Evolutionary conservation across 129 eudicot species (phyloP).

Genomic region (Lonicera japonica): DNA sequence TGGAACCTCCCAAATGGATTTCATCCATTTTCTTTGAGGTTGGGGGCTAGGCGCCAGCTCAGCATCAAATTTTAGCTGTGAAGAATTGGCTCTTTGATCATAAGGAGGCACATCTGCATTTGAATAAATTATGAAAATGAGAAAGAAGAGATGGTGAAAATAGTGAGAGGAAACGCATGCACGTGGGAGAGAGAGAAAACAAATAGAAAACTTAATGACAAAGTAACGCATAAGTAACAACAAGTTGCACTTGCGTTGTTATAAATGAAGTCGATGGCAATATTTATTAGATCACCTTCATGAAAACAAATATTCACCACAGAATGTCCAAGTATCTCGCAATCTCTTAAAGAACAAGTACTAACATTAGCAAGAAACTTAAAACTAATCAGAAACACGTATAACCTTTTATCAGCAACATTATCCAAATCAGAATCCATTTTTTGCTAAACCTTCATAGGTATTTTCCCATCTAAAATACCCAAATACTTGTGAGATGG

Average conservation of each 20-base stretch:
- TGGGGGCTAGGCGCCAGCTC: constrained; percentile 26
- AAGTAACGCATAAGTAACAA: neutral
- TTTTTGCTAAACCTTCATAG: neutral
- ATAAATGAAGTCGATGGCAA: no score
- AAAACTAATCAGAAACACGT: neutral
- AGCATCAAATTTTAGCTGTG: constrained; percentile 22
- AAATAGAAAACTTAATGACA: neutral
- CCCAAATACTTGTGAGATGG: neutral
- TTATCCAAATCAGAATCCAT: neutral
- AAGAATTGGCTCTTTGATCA: constrained; percentile 28
- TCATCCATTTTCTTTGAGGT: constrained; percentile 16
- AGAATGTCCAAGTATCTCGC: neutral
- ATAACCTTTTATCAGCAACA: neutral
- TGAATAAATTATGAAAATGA: constrained; percentile 12
- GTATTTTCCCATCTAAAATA: neutral
- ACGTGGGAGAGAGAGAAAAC: no score
- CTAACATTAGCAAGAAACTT: neutral
- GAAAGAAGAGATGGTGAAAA: neutral
- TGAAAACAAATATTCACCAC: neutral
- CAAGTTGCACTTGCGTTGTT: no score
- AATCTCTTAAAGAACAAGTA: neutral
- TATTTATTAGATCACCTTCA: no score
- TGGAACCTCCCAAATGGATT: constrained; percentile 60
- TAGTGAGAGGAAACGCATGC: neutral
- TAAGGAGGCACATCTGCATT: constrained; percentile 33